phyloP scores from a whole-genome alignment of 75 land plant species.

The Azolla pinnata region DNA sequence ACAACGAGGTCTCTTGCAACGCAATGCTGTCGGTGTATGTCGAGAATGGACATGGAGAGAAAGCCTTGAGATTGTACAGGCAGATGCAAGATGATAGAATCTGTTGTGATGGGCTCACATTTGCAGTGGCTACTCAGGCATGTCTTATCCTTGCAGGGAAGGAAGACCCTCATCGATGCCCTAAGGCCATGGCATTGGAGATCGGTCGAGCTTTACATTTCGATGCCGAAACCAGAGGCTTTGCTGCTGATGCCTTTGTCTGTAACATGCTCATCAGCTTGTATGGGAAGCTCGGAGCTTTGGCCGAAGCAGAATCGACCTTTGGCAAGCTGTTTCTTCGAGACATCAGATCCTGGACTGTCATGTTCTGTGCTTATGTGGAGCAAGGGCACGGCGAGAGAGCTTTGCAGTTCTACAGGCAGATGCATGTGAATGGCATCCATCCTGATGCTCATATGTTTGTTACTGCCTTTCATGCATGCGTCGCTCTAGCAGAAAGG shows the following conservation, averaged over 20 bases:
- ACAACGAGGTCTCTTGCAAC: slow-evolving; percentile 18
- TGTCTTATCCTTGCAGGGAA: slow-evolving; percentile 23
- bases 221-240: slow-evolving; percentile 21
- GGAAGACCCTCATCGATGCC: not conserved
- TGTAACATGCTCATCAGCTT: slow-evolving; percentile 34
- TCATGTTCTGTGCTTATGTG: slow-evolving; percentile 28
- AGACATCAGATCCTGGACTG: slow-evolving; percentile 41
- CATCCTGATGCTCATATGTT: slow-evolving; percentile 33
- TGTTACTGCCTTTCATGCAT: slow-evolving; percentile 35
- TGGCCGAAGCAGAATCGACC: slow-evolving; percentile 10
- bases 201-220: slow-evolving; percentile 7
- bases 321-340: slow-evolving; percentile 32
- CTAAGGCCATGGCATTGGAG: not conserved
- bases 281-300: slow-evolving; percentile 25
- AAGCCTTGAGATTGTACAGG: slow-evolving; percentile 30
- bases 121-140: slow-evolving; percentile 33
- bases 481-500: slow-evolving; percentile 19
- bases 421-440: slow-evolving; percentile 22
- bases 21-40: slow-evolving; percentile 38
- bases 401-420: slow-evolving; percentile 24
- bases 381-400: slow-evolving; percentile 18
- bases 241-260: slow-evolving; percentile 27
- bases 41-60: slow-evolving; percentile 41
- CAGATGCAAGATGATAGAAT: slow-evolving; percentile 25
- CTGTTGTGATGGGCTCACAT: slow-evolving; percentile 34